Percentiles rank a stretch among this genome's conserved stretches.
phyloP scores from a whole-genome alignment of 805 yeast species.

The Monosporozyma aerobia region DNA sequence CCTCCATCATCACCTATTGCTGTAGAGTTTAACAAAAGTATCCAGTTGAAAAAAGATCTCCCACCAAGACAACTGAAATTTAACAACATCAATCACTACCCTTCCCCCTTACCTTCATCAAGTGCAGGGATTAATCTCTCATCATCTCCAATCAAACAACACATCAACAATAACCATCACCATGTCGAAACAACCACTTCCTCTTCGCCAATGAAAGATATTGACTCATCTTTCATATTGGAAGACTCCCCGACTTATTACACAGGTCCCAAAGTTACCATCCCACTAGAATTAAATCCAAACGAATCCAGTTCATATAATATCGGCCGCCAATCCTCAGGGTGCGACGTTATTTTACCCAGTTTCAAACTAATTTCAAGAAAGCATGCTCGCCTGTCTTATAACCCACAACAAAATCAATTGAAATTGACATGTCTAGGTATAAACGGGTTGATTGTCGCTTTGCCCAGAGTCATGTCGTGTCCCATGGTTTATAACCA shows the following conservation, averaged over 20 bases:
- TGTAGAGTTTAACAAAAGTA: not conserved
- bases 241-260: not conserved
- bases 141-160: conserved; percentile 24
- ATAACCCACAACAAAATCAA: conserved; percentile 32
- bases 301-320: conserved; percentile 12
- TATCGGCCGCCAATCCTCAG: conserved; percentile 24
- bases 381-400: conserved; percentile 31
- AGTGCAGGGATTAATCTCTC: conserved; percentile 35
- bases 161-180: too few species aligned
- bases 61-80: not conserved
- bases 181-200: not conserved
- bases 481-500: conserved; percentile 23
- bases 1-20: conserved; percentile 4
- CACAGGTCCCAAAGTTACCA: not conserved
- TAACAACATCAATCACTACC: conserved; percentile 32
- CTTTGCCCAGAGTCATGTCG: conserved; percentile 43
- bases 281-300: conserved; percentile 13
- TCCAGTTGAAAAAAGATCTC: not conserved
- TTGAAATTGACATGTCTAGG: conserved; percentile 65
- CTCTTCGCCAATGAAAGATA: conserved; percentile 17
- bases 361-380: conserved; percentile 26
- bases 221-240: conserved; percentile 1
- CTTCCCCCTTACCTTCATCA: conserved; percentile 68
- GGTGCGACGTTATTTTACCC: conserved; percentile 26
- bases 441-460: conserved; percentile 64